Conservation (phyloP, 2,329 filamentous ascomycete species). For the Ceratocystis destructans region DNA sequence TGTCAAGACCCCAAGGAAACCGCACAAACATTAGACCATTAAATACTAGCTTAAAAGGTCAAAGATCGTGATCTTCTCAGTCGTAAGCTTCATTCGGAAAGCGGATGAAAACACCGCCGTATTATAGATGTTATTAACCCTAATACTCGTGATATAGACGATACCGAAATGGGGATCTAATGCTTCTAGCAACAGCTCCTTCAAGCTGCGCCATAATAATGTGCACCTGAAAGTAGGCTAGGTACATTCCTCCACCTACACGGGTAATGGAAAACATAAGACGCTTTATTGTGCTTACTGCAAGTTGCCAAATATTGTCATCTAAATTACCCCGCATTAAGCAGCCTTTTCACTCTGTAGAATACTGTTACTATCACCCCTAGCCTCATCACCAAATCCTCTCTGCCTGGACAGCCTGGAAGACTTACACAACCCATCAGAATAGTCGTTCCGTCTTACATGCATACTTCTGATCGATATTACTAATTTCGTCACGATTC, state of each 20-base stretch:
- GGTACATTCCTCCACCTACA: background rate
- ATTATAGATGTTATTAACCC: background rate
- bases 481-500: too few species aligned
- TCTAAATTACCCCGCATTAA: background rate
- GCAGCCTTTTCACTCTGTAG: background rate
- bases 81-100: background rate
- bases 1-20: background rate
- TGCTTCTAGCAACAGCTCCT: background rate
- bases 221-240: background rate
- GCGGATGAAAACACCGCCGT: background rate
- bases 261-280: background rate
- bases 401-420: background rate
- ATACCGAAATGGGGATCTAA: background rate
- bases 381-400: background rate
- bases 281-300: background rate
- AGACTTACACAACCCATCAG: too few species aligned
- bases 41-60: background rate
- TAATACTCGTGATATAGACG: background rate
- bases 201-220: background rate
- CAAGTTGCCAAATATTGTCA: background rate
- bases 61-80: background rate
- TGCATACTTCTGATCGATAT: background rate
- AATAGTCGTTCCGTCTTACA: background rate
- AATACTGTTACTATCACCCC: background rate
- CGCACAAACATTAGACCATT: background rate